Conservation (phyloP, 192 early-diverging fungal species). For the Rhizoclosmatium sp. region DNA sequence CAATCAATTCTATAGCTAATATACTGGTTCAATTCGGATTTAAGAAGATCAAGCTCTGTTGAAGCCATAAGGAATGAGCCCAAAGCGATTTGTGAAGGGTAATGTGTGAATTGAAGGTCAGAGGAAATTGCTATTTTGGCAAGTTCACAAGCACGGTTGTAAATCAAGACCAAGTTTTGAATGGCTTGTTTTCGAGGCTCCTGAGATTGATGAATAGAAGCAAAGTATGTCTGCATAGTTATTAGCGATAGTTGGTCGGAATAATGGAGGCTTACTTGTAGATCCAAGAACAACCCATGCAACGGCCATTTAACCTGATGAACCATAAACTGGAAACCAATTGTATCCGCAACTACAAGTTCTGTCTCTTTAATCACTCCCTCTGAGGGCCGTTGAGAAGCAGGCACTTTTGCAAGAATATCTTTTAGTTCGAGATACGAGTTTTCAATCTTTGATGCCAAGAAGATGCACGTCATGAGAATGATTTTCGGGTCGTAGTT, state of each 20-base stretch:
- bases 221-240: slow-evolving; percentile 27
- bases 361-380: slow-evolving; percentile 50
- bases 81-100: slow-evolving; percentile 57
- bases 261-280: slow-evolving; percentile 46
- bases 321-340: slow-evolving; percentile 56
- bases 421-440: slow-evolving; percentile 39
- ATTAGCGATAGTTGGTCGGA: neutral
- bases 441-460: slow-evolving; percentile 57
- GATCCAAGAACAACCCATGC: slow-evolving; percentile 56
- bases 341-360: slow-evolving; percentile 45
- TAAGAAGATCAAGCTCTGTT: slow-evolving; percentile 30
- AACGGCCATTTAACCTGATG: slow-evolving; percentile 56
- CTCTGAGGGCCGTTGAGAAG: slow-evolving; percentile 34
- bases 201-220: slow-evolving; percentile 18
- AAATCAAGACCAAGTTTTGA: slow-evolving; percentile 31
- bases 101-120: slow-evolving; percentile 53
- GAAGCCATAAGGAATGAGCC: slow-evolving; percentile 53
- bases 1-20: slow-evolving; percentile 33
- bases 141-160: slow-evolving; percentile 43
- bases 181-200: slow-evolving; percentile 38
- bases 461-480: slow-evolving; percentile 57
- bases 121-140: slow-evolving; percentile 34
- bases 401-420: slow-evolving; percentile 54
- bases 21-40: slow-evolving; percentile 46
- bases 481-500: slow-evolving; percentile 59